phyloP scores from a whole-genome alignment of 2,329 filamentous ascomycete genomes.

The Trichophaea hybrida region DNA sequence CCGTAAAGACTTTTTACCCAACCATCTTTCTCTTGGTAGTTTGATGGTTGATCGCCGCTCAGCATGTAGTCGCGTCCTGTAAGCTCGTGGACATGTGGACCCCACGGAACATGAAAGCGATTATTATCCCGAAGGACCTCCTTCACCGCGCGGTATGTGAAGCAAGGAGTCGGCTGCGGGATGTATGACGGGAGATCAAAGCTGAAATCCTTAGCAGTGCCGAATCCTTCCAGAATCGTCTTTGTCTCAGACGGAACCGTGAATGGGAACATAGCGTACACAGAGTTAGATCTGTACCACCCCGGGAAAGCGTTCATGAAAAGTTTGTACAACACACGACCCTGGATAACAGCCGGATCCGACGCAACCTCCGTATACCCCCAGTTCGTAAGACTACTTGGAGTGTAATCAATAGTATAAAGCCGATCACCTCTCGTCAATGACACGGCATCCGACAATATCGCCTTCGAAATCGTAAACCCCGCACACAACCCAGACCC shows the following conservation, averaged over 20 bases:
- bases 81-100: background rate
- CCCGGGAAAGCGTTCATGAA: conserved; percentile 24
- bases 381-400: conserved; percentile 35
- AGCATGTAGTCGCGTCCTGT: conserved; percentile 34
- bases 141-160: conserved; percentile 25
- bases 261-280: conserved; percentile 29
- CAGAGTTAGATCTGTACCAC: conserved; percentile 25
- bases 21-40: conserved; percentile 39
- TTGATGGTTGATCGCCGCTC: conserved; percentile 30
- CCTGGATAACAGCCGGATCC: conserved; percentile 24
- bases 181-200: conserved; percentile 24
- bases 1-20: conserved; percentile 44
- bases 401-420: conserved; percentile 35
- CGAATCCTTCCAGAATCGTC: conserved; percentile 20
- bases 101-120: conserved; percentile 28
- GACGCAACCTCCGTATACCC: conserved; percentile 33
- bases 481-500: conserved; percentile 22
- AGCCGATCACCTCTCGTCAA: conserved; percentile 36
- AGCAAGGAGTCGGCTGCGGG: conserved; percentile 18
- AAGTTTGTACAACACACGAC: conserved; percentile 24
- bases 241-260: conserved; percentile 21
- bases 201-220: conserved; percentile 21
- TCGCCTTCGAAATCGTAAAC: conserved; percentile 32
- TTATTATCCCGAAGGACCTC: conserved; percentile 26
- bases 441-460: conserved; percentile 36